phyloP scores from a whole-genome alignment of 805 yeast genomes.

The Myxozyma mucilagina region DNA sequence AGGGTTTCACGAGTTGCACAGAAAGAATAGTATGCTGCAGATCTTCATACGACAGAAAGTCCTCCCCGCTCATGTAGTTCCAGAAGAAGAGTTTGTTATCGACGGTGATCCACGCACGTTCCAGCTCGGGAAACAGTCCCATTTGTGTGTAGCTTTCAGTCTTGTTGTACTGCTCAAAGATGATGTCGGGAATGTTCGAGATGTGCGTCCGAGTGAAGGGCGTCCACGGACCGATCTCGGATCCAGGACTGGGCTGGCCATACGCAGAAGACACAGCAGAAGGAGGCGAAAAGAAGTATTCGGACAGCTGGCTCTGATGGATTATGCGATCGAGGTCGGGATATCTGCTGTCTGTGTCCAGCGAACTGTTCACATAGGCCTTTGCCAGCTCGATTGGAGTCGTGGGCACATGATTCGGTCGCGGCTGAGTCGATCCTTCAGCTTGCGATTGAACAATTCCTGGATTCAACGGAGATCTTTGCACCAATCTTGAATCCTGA shows the following conservation, averaged over 20 bases:
- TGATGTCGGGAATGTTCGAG: slow-evolving; percentile 75
- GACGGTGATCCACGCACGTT: slow-evolving; percentile 80
- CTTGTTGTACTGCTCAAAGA: slow-evolving; percentile 67
- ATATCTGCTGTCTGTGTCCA: slow-evolving; percentile 38
- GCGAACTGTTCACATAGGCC: slow-evolving; percentile 34
- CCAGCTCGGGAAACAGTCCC: slow-evolving; percentile 81
- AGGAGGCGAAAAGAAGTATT: slow-evolving; percentile 32
- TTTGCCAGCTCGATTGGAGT: slow-evolving; percentile 24
- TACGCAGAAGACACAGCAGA: not conserved
- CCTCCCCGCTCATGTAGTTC: slow-evolving; percentile 67
- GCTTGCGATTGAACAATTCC: not conserved
- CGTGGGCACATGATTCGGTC: not conserved
- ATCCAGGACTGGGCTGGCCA: slow-evolving; percentile 7
- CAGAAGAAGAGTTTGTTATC: slow-evolving; percentile 83
- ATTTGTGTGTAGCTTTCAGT: slow-evolving; percentile 68
- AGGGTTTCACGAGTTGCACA: slow-evolving; percentile 79
- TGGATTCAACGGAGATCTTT: not conserved
- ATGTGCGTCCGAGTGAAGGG: slow-evolving; percentile 74
- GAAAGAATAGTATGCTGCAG: slow-evolving; percentile 73
- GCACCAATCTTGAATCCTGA: not conserved
- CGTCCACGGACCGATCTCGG: slow-evolving; percentile 40
- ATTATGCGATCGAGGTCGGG: slow-evolving; percentile 41
- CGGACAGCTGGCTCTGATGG: slow-evolving; percentile 38
- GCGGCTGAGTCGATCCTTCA: not conserved
- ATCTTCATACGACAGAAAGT: slow-evolving; percentile 79